These are phyloP conservation scores for Fusarium sublunatum DNA, from an alignment of 2,329 filamentous ascomycete species.

Conservation along the genomic window DNA sequence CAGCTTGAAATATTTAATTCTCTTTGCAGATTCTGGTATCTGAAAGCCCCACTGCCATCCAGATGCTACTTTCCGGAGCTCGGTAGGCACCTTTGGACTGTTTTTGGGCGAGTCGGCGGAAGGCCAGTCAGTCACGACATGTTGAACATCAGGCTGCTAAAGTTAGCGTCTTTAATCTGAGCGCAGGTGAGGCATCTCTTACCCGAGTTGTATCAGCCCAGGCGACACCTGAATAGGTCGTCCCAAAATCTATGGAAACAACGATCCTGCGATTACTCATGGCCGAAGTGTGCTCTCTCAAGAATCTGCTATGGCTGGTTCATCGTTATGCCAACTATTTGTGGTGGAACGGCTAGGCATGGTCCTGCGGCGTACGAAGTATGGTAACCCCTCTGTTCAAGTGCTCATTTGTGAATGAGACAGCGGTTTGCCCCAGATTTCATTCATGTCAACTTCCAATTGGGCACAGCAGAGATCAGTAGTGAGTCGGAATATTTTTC, in stretches of 20 bases:
- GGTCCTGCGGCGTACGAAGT: constrained; percentile 21
- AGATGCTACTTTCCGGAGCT: constrained; percentile 56
- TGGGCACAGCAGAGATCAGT: constrained; percentile 20
- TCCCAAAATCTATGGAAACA: constrained; percentile 67
- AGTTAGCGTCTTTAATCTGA: constrained; percentile 38
- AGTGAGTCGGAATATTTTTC: constrained; percentile 35
- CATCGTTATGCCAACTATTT: constrained; percentile 39
- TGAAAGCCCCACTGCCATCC: constrained; percentile 63
- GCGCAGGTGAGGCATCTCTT: constrained; percentile 35
- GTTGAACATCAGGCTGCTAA: constrained; percentile 53
- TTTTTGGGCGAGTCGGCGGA: constrained; percentile 48
- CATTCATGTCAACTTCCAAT: constrained; percentile 26
- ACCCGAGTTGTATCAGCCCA: constrained; percentile 59
- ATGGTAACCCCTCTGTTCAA: constrained; percentile 22
- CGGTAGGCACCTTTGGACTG: constrained; percentile 62
- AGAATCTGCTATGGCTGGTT: constrained; percentile 30
- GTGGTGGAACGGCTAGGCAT: constrained; percentile 32
- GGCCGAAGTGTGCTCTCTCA: constrained; percentile 30
- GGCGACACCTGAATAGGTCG: constrained; percentile 66
- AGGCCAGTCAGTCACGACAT: constrained; percentile 60
- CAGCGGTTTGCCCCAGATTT: constrained; percentile 35
- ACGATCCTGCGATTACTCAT: constrained; percentile 58
- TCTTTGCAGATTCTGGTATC: constrained; percentile 56
- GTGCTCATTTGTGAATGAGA: constrained; percentile 26
- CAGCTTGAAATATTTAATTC: constrained; percentile 62